Evolutionary conservation across 495 filamentous ascomycete genomes (phyloP), one percentile per base, ranked within the genome.

Genomic region (Staphylotrichum longicolle): DNA sequence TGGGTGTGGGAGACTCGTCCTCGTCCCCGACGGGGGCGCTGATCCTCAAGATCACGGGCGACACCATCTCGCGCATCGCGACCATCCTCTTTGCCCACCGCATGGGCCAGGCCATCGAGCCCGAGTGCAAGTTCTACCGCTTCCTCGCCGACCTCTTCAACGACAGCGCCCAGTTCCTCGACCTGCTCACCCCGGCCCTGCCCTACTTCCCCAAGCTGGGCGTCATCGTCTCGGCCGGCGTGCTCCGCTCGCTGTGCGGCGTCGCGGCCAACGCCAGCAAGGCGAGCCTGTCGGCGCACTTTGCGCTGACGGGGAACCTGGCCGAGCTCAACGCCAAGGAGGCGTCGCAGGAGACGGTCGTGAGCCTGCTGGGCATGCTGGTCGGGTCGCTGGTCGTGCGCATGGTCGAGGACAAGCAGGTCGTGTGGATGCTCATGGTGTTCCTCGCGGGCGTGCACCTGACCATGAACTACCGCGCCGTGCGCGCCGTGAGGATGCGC

Each of bases 301-400:
- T 98, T 75, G 91, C 93, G 6, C 82, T 77, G 63, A 84, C 84
- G 73, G 91, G 91, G n/a, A 97, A 96, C 74, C 73, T 98, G 46
- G 93, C 90, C 10, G 93, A 98, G 72, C 78, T 98, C 47, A 97
- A 96, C 76, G 93, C 93, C 53, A 84, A 98, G 85, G 93, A 98
- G 69, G 93, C 92, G 30, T 93, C 90, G 62, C 93, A 98, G 77
- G 93, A 98, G 75, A 98, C 93, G 0, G 82, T 97, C 42, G 92
- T 98, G 56, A 93, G 90, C 3, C 80, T 98, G 44, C 41, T 96
- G 44, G 93, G 93, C 1, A 94, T 96, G 91, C 79, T 96, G 60
- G 88, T 81, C 27, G 93, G 93, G 0, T 93, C 86, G 56, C 61
- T 96, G 15, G 85, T 97, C 7, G 88, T 98, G 9, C 86, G 89